phyloP scores from a whole-genome alignment of 2,329 filamentous ascomycete species.

The Didymella pinodella region DNA sequence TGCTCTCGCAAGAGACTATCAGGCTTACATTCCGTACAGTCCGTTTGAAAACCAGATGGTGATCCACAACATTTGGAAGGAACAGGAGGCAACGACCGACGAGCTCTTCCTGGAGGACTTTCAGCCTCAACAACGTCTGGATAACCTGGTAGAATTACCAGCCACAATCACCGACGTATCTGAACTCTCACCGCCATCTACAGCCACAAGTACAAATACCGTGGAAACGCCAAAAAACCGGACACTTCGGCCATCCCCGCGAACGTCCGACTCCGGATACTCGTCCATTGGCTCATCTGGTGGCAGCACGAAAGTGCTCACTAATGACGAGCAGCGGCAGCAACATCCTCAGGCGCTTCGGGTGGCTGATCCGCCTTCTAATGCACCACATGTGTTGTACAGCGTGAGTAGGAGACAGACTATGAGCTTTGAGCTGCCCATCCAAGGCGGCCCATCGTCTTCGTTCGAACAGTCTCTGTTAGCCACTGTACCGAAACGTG shows the following conservation, averaged over 20 bases:
- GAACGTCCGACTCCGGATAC: slow-evolving; percentile 51
- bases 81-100: slow-evolving; percentile 13
- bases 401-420: slow-evolving; percentile 21
- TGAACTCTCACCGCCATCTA: slow-evolving; percentile 18
- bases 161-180: slow-evolving; percentile 17
- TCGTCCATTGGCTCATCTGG: slow-evolving; percentile 40
- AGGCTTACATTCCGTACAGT: slow-evolving; percentile 21
- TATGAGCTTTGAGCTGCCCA: slow-evolving; percentile 9
- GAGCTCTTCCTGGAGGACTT: slow-evolving; percentile 8
- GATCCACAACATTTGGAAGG: slow-evolving; percentile 11
- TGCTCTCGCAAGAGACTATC: slow-evolving; percentile 17
- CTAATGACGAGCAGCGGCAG: slow-evolving; percentile 7
- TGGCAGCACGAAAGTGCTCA: slow-evolving; percentile 2
- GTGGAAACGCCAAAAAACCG: slow-evolving; percentile 18
- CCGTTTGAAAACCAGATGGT: slow-evolving; percentile 20
- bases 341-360: slow-evolving; percentile 12
- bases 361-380: slow-evolving; percentile 1
- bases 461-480: slow-evolving; percentile 9
- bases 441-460: not conserved
- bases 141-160: slow-evolving; percentile 9
- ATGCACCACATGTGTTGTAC: not conserved
- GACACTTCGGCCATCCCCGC: slow-evolving; percentile 32
- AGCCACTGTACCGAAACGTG: slow-evolving; percentile 12
- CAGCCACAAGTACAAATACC: slow-evolving; percentile 14
- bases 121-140: slow-evolving; percentile 7